phyloP scores from a whole-genome alignment of 2,329 filamentous ascomycete genomes.

The Gnomoniopsis sp. region DNA sequence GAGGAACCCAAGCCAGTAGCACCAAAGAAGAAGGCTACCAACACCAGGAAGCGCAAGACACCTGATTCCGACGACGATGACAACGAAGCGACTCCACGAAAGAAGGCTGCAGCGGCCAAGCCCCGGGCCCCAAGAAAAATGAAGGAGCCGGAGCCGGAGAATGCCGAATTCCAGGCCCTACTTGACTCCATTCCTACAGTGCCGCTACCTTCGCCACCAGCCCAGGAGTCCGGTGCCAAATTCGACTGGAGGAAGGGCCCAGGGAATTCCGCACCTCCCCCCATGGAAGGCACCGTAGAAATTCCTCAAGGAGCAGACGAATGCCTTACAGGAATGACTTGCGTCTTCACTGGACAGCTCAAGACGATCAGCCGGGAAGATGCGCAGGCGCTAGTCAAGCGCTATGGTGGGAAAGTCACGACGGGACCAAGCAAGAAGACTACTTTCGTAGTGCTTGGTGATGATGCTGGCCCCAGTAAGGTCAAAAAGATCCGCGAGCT shows the following conservation, averaged over 20 bases:
- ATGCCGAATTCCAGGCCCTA: slow-evolving; percentile 74
- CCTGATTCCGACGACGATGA: slow-evolving; percentile 16
- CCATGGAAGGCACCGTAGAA: slow-evolving; percentile 61
- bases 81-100: slow-evolving; percentile 27
- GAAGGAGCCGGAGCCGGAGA: slow-evolving; percentile 65
- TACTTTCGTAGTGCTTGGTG: slow-evolving; percentile 85
- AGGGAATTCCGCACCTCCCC: slow-evolving; percentile 61
- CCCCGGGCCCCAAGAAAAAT: slow-evolving; percentile 58
- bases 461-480: slow-evolving; percentile 91
- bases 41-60: slow-evolving; percentile 21
- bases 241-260: slow-evolving; percentile 75
- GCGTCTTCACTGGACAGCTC: slow-evolving; percentile 92
- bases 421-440: slow-evolving; percentile 86
- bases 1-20: slow-evolving; percentile 25
- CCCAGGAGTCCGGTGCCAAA: slow-evolving; percentile 66
- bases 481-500: slow-evolving; percentile 77
- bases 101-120: slow-evolving; percentile 57
- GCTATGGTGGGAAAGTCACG: slow-evolving; percentile 90
- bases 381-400: slow-evolving; percentile 81
- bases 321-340: slow-evolving; percentile 82
- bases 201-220: slow-evolving; percentile 77
- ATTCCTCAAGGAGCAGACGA: slow-evolving; percentile 82
- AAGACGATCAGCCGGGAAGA: slow-evolving; percentile 80
- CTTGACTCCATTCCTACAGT: slow-evolving; percentile 84
- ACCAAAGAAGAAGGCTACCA: slow-evolving; percentile 28